Evolutionary conservation across 2,329 filamentous ascomycete genomes (phyloP).

Genomic region (Furcasterigmium sp.): DNA sequence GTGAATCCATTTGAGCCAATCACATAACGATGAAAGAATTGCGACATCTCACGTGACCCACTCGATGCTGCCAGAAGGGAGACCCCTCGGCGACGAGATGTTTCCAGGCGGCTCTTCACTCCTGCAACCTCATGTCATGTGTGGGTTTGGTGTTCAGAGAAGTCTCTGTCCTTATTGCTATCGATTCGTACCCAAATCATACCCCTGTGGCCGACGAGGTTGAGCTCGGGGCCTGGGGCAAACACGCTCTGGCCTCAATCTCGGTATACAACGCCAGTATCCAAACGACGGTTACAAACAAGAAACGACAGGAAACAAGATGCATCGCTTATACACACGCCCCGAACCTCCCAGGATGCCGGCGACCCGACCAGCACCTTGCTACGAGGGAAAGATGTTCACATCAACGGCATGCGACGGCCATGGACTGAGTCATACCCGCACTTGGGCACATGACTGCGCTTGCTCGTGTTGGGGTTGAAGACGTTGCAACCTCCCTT

Average conservation of each 20-base stretch:
- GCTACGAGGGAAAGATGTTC: not conserved
- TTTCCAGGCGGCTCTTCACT: slow-evolving; percentile 7
- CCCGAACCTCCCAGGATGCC: not conserved
- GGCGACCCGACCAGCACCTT: too few relatives aligned
- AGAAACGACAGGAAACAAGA: slow-evolving; percentile 1
- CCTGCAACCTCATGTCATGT: slow-evolving; percentile 8
- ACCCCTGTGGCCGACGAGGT: slow-evolving; percentile 6
- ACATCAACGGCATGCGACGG: slow-evolving; percentile 31
- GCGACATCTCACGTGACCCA: slow-evolving; percentile 14
- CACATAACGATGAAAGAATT: slow-evolving; percentile 8
- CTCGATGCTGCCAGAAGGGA: slow-evolving; percentile 4
- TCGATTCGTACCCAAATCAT: slow-evolving; percentile 7
- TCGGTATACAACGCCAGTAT: not conserved
- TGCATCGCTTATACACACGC: too few relatives aligned
- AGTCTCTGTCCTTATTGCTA: slow-evolving; percentile 8
- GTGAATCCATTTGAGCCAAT: slow-evolving; percentile 6
- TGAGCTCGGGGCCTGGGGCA: slow-evolving; percentile 6
- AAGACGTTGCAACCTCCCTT: slow-evolving; percentile 79
- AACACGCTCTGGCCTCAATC: not conserved
- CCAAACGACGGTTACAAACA: slow-evolving; percentile 3
- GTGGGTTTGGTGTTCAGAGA: not conserved
- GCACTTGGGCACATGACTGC: slow-evolving; percentile 64
- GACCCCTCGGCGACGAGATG: slow-evolving; percentile 7
- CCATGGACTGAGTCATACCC: slow-evolving; percentile 65
- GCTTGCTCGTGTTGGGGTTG: slow-evolving; percentile 68